phyloP scores from a whole-genome alignment of 495 filamentous ascomycete genomes.

The Immersiella caudata region DNA sequence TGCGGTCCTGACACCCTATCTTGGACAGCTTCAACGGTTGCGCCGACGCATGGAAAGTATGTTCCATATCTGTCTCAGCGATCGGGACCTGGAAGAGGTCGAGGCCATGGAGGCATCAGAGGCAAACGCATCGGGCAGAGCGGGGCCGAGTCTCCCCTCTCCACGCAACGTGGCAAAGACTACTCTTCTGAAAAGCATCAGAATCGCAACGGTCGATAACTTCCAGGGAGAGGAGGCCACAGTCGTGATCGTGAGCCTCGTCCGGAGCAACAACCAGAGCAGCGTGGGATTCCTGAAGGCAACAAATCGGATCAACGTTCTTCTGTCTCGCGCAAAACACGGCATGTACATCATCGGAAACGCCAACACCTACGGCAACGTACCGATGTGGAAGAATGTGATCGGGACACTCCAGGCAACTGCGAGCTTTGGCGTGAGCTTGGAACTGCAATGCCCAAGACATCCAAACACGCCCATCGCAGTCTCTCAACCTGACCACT shows the following conservation, averaged over 20 bases:
- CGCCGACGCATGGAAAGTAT: slow-evolving; percentile 41
- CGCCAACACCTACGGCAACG: slow-evolving; percentile 53
- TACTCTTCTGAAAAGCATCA: slow-evolving; percentile 58
- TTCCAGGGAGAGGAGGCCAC: slow-evolving; percentile 20
- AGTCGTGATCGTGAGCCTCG: slow-evolving; percentile 12
- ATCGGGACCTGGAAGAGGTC: slow-evolving; percentile 60
- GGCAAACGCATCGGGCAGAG: not conserved
- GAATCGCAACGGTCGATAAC: slow-evolving; percentile 82
- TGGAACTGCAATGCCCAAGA: slow-evolving; percentile 67
- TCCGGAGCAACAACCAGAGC: slow-evolving; percentile 55
- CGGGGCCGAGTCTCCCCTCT: too few relatives aligned
- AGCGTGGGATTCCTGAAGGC: slow-evolving; percentile 72
- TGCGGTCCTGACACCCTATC: slow-evolving; percentile 77
- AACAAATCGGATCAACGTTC: slow-evolving; percentile 78
- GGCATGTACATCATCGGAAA: slow-evolving; percentile 89
- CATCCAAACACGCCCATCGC: slow-evolving; percentile 63
- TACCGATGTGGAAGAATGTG: slow-evolving; percentile 74
- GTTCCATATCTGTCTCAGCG: slow-evolving; percentile 65
- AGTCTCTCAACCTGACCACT: slow-evolving; percentile 65
- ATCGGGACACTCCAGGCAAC: slow-evolving; percentile 53
- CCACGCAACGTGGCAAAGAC: slow-evolving; percentile 8
- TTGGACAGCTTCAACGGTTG: slow-evolving; percentile 71
- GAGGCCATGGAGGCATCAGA: slow-evolving; percentile 12
- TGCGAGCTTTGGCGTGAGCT: slow-evolving; percentile 50
- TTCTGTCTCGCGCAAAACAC: slow-evolving; percentile 72